Base-by-base conservation (phyloP, 257 asterid species). In the Solanum commersonii region DNA sequence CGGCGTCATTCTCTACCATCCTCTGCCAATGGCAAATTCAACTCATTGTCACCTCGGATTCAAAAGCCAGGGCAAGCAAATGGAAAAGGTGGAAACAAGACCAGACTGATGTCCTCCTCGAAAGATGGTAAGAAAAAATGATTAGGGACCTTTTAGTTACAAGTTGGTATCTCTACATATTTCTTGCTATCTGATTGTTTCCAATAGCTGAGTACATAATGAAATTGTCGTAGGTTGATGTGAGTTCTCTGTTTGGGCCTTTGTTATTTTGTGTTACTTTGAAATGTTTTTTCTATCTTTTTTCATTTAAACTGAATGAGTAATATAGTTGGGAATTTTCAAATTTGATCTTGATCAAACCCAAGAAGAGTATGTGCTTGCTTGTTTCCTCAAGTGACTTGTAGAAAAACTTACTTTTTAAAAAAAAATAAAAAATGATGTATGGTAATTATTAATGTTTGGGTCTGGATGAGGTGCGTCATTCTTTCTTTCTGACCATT, bases 1-100 rank as follows among this genome's bases (percentile, higher is more conserved):
- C 90, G 96, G 73, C 94, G 97, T 67, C 86, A 89, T 78, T 94
- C 96, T 34, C 78, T 94, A 87, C 96, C 96, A 16, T 89, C 95
- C 89, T 90, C 93, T 31, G 76, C 65, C 76, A 91, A 88, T 56
- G 93, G 90, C 18, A 93, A 94, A 86, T 63, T 83, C 85, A 90
- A 89, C 85, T 86, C 93, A 67, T 46, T 89, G 83, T 93, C 96
- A 10, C 95, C 95, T 11, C 93, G 93, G 81, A 85, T 91, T 18
- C 92, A 87, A 67, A 87, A 88, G 87, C 91, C 86, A 44, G 88
- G 87, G 90, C 95, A 90, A 88, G 91, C 90, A 38, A 91, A 87
- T 89, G 93, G 91, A 59, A 91, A 77, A 89, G 91, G 88, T 86
- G 93, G 92, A 70, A 88, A 34, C 52, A 91, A 88, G 91, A 91